phyloP scores from a whole-genome alignment of 2,329 filamentous ascomycete genomes.

The Colletotrichum sojae region DNA sequence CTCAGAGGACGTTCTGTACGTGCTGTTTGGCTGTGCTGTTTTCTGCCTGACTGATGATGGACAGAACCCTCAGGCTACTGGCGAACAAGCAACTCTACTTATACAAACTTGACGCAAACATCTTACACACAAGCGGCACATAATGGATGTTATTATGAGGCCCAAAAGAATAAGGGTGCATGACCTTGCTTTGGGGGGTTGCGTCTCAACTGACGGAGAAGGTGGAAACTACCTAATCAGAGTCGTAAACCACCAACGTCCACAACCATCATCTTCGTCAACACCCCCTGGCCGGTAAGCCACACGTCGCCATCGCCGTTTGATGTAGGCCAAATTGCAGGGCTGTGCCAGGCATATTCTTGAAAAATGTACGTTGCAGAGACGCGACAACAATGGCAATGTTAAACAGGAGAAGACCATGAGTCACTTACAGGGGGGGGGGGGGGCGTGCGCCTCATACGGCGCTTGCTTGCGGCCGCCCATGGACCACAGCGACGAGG shows the following conservation, averaged over 20 bases:
- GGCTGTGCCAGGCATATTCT: background rate
- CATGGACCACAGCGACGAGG: constrained; percentile 3
- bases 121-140: background rate
- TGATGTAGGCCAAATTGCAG: background rate
- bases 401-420: background rate
- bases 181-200: constrained; percentile 1
- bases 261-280: constrained; percentile 5
- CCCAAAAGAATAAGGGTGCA: background rate
- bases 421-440: constrained; percentile 4
- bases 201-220: constrained; percentile 1
- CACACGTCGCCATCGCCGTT: background rate
- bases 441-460: constrained; percentile 8
- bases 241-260: constrained; percentile 15
- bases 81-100: constrained; percentile 22
- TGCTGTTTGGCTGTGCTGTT: background rate
- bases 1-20: background rate
- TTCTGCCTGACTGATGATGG: constrained; percentile 4
- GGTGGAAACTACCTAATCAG: background rate
- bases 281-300: constrained; percentile 19
- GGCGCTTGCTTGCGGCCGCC: constrained; percentile 1
- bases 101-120: constrained; percentile 12
- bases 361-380: background rate
- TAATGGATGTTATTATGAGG: no score
- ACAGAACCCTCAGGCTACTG: constrained; percentile 3
- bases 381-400: background rate